Evolutionary conservation across 2,329 filamentous ascomycete species (phyloP).

Genomic region (Exophiala oligosperma): DNA sequence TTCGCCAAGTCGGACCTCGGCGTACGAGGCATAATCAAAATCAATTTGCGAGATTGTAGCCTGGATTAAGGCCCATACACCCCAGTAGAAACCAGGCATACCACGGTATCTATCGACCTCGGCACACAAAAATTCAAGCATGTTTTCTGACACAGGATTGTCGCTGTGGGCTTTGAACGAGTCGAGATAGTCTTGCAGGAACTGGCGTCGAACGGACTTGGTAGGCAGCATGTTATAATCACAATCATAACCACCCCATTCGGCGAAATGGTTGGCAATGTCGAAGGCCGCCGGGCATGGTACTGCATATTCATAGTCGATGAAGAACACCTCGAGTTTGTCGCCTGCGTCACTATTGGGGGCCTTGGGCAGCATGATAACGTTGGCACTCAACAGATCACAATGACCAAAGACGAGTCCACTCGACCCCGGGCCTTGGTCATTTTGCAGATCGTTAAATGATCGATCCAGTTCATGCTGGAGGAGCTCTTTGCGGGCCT

Average conservation of each 20-base stretch:
- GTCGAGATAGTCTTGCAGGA: constrained; percentile 78
- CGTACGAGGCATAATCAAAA: constrained; percentile 93
- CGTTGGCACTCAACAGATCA: constrained; percentile 92
- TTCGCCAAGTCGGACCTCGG: constrained; percentile 80
- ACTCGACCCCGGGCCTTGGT: constrained; percentile 72
- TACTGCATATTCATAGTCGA: constrained; percentile 97
- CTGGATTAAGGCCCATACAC: constrained; percentile 95
- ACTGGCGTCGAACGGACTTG: constrained; percentile 70
- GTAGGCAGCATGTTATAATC: constrained; percentile 84
- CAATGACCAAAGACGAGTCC: constrained; percentile 54
- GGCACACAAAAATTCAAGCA: constrained; percentile 65
- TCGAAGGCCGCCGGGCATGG: constrained; percentile 95
- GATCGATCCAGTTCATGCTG: constrained; percentile 74
- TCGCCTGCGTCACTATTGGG: constrained; percentile 37
- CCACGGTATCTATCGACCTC: constrained; percentile 89
- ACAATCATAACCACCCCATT: constrained; percentile 97
- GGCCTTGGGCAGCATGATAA: constrained; percentile 70
- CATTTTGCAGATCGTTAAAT: constrained; percentile 70
- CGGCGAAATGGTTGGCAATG: constrained; percentile 95
- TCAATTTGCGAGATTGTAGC: constrained; percentile 91
- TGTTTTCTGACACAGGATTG: constrained; percentile 45
- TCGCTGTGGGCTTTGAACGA: constrained; percentile 65
- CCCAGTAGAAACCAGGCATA: constrained; percentile 83
- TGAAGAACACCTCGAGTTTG: constrained; percentile 69
- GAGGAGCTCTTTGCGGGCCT: constrained; percentile 64